Percentiles rank a stretch among this genome's conserved stretches.
Evolutionary conservation across 2,329 filamentous ascomycete species (phyloP).

Genomic region (Simplicillium sp.): DNA sequence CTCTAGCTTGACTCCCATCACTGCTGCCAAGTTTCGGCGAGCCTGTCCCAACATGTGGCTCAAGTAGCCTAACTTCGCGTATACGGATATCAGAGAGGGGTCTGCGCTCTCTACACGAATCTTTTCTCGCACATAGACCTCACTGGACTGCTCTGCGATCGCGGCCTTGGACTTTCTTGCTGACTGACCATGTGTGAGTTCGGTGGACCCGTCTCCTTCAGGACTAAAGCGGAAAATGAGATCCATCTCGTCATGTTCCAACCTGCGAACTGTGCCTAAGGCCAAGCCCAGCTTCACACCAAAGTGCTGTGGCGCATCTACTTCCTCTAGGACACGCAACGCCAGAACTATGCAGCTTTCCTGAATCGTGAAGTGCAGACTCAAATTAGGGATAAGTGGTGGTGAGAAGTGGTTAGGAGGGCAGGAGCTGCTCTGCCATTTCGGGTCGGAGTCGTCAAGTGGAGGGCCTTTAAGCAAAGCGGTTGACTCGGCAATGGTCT

Average conservation of each 20-base stretch:
- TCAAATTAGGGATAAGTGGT: constrained; percentile 50
- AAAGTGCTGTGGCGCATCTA: constrained; percentile 49
- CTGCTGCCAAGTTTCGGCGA: constrained; percentile 61
- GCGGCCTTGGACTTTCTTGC: constrained; percentile 12
- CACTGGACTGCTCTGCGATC: background rate
- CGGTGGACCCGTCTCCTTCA: constrained; percentile 17
- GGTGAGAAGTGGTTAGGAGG: constrained; percentile 32
- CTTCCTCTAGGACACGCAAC: constrained; percentile 61
- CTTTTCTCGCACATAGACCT: constrained; percentile 85
- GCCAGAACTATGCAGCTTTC: constrained; percentile 63
- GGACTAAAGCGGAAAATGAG: constrained; percentile 57
- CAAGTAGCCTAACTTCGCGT: constrained; percentile 73
- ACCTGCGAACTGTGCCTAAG: constrained; percentile 53
- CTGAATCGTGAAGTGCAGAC: constrained; percentile 61
- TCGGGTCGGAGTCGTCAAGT: constrained; percentile 25
- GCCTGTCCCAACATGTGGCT: constrained; percentile 63
- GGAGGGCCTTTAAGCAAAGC: constrained; percentile 46
- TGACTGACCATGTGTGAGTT: constrained; percentile 14
- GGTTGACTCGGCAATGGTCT: constrained; percentile 41
- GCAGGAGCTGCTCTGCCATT: constrained; percentile 35
- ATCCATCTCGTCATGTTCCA: constrained; percentile 74
- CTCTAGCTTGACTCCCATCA: constrained; percentile 56
- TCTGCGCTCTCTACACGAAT: constrained; percentile 82
- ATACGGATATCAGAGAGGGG: constrained; percentile 72
- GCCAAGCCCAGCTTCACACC: constrained; percentile 61